Base-by-base conservation (phyloP, 352 stramenopile species). In the Globisporangium nodosum region DNA sequence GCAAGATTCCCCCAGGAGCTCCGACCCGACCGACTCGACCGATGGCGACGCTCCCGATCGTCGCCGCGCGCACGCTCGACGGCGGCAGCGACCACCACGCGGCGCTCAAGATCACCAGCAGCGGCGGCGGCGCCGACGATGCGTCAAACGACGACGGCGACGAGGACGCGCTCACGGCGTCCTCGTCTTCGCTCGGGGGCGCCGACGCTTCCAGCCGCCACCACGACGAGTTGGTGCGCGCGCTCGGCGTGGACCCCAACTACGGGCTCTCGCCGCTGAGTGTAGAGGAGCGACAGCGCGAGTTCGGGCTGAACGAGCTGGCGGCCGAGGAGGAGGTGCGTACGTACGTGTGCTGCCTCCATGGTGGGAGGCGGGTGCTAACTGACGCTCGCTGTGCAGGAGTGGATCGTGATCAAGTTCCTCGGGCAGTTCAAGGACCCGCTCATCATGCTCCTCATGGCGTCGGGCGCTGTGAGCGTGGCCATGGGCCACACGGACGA, bases 391-490 rank as follows among this genome's bases (percentile, higher is more conserved):
- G 33, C 18, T 6, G 21, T 18, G 35, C 13, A 74, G 48, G 85
- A 90, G 55, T 92, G 89, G 21, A 79, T 98, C n/a, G 48, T 97
- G 31, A 60, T 79, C 40, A 97, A 97, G 61, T 97, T 98, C 60
- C 33, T 88, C 15, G 84, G 81, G 33, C 96, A 99, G 76, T 94
- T 99, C 67, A 98, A 98, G 66, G 96, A 99, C 70, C 96, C 96
- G 15, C 76, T 99, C 7, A 98, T 98, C 68, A 61, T 98, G 59
- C 87, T 99, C 70, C 82, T 99, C 37, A 83, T 99, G 57, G 88
- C 78, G 15, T 98, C 88, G 0, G 96, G 94, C 2, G 66, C 77
- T 5, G 79, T 99, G 52, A 98, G 90, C 40, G 68, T 98, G 12
- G 56, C 87, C 45, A 90, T 99, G 69, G 89, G 94, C 35, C 96